Conservation (phyloP, 2,329 filamentous ascomycete genomes). For the Calonectria hongkongensis region DNA sequence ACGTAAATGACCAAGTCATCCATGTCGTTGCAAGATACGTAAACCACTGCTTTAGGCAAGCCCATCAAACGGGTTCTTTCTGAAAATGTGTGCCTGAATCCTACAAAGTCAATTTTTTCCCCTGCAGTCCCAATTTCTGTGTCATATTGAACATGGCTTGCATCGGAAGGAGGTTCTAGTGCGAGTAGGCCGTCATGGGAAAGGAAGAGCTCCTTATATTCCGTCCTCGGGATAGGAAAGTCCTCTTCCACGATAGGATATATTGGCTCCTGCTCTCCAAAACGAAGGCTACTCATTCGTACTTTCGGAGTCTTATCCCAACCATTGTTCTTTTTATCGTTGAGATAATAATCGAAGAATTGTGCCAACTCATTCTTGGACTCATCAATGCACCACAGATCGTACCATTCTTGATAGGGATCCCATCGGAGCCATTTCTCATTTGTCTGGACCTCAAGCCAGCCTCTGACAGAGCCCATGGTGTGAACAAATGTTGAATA, state of each 20-base stretch:
- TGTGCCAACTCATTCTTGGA: background rate
- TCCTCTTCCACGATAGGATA: background rate
- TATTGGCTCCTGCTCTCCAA: constrained; percentile 48
- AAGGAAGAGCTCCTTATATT: background rate
- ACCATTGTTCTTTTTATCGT: constrained; percentile 24
- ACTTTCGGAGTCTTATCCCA: constrained; percentile 26
- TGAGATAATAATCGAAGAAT: constrained; percentile 29
- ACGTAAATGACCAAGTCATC: background rate
- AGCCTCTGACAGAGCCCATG: constrained; percentile 57
- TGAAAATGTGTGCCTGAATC: background rate
- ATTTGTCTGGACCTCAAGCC: constrained; percentile 58
- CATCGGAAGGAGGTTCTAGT: background rate
- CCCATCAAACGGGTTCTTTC: background rate
- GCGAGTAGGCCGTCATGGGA: background rate
- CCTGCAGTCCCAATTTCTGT: background rate
- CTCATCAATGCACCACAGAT: constrained; percentile 14
- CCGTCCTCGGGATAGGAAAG: background rate
- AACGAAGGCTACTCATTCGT: constrained; percentile 16
- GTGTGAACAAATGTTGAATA: constrained; percentile 50
- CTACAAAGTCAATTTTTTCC: background rate
- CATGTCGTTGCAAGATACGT: background rate
- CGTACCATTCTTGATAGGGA: constrained; percentile 34
- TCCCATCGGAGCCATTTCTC: constrained; percentile 65
- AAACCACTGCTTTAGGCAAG: background rate
- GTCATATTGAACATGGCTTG: background rate